Evolutionary conservation across 257 asterid species (phyloP).

Genomic region (Solanum tacnaense): DNA sequence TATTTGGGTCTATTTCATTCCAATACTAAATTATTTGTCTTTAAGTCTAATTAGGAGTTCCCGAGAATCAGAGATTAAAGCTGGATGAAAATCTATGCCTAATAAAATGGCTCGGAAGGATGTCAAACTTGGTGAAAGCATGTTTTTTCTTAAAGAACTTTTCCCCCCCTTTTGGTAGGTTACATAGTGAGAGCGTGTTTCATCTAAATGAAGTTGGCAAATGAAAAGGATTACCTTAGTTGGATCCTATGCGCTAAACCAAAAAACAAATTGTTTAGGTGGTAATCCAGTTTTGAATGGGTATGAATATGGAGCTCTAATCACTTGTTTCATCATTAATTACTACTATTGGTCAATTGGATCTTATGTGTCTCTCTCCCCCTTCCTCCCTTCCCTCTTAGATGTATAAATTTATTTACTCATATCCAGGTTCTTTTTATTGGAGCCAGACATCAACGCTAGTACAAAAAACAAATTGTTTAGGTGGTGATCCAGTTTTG

Average conservation of each 20-base stretch:
- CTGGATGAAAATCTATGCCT: background rate
- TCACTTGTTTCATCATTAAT: background rate
- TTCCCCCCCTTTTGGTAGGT: background rate
- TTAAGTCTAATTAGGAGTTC: background rate
- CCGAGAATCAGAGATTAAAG: background rate
- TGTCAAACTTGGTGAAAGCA: background rate
- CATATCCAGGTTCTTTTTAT: slow-evolving; percentile 99
- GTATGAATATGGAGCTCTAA: background rate
- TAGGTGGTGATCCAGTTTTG: background rate
- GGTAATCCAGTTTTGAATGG: background rate
- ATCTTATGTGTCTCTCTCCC: background rate
- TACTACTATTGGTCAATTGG: background rate
- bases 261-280: background rate
- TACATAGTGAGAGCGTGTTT: background rate
- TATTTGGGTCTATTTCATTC: background rate
- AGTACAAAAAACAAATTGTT: slow-evolving; percentile 11
- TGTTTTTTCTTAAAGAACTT: background rate
- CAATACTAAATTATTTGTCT: background rate
- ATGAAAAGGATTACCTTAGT: background rate
- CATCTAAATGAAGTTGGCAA: background rate
- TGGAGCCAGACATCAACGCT: slow-evolving; percentile 94
- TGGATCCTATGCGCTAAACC: background rate
- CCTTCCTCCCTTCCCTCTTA: slow-evolving; percentile 11
- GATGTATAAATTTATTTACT: slow-evolving; percentile 67
- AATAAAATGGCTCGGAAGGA: background rate